Evolutionary conservation across 106 monocot species (phyloP).

Genomic region (Hemerocallis citrina): DNA sequence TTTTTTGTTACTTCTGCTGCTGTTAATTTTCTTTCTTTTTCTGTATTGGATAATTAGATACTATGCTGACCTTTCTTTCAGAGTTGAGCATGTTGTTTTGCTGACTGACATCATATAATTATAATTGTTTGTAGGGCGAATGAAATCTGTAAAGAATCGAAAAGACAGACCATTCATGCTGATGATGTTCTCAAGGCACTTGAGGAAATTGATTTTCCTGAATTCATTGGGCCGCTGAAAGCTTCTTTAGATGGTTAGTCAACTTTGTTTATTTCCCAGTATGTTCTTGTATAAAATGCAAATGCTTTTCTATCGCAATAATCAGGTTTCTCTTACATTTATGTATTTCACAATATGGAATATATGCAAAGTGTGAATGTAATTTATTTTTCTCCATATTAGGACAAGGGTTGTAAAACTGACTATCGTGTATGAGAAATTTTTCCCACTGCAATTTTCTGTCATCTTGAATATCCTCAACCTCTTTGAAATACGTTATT

Average conservation of each 20-base stretch:
- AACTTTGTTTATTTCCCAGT: constrained; percentile 1
- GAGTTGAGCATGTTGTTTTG: not conserved
- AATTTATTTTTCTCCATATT: not conserved
- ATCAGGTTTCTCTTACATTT: too few relatives aligned
- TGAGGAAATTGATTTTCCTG: constrained; percentile 90
- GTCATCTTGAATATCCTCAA: not conserved
- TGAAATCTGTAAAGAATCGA: constrained; percentile 93
- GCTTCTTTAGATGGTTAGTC: constrained; percentile 54
- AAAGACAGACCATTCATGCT: constrained; percentile 88
- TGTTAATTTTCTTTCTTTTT: too few relatives aligned
- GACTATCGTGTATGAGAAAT: too few relatives aligned
- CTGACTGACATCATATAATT: not conserved
- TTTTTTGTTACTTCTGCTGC: too few relatives aligned
- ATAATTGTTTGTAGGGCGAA: constrained; percentile 57
- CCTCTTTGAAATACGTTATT: not conserved
- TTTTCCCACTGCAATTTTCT: not conserved
- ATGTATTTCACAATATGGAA: not conserved
- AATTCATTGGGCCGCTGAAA: constrained; percentile 72
- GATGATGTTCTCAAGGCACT: constrained; percentile 91
- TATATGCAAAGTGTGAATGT: not conserved
- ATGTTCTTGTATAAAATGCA: not conserved
- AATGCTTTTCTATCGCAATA: not conserved
- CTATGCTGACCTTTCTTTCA: not conserved
- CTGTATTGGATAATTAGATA: not conserved
- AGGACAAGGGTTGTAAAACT: too few relatives aligned